A percentile compares a stretch with the other conserved stretches of the same genome.
phyloP scores from a whole-genome alignment of 805 yeast species.

The Saccharomycopsis schoenii region DNA sequence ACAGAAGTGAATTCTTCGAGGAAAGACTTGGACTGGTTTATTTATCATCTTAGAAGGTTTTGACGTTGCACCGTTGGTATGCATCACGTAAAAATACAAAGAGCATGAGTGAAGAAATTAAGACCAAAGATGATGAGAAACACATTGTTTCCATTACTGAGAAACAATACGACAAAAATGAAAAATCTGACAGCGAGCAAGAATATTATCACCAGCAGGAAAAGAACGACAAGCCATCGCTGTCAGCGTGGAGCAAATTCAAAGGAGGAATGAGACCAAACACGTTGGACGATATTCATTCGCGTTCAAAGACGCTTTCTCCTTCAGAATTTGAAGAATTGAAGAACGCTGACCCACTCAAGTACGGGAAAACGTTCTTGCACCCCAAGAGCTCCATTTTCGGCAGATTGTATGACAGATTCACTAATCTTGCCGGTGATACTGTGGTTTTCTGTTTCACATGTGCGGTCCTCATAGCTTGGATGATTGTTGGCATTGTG shows the following conservation, averaged over 20 bases:
- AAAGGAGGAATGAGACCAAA: neutral
- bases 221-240: neutral
- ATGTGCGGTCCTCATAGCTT: slow-evolving; percentile 23
- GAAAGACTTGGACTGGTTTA: neutral
- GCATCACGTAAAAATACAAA: neutral
- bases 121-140: neutral
- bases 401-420: slow-evolving; percentile 22
- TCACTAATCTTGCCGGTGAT: slow-evolving; percentile 25
- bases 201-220: neutral
- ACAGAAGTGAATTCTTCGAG: neutral
- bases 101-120: neutral
- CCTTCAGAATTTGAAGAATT: neutral
- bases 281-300: neutral
- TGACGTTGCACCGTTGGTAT: neutral
- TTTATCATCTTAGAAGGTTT: neutral
- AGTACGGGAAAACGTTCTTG: neutral
- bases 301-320: neutral
- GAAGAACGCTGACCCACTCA: neutral
- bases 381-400: neutral
- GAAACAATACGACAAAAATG: neutral
- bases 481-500: slow-evolving; percentile 25
- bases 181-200: neutral
- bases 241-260: neutral
- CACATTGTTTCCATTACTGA: neutral
- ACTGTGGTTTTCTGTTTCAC: slow-evolving; percentile 23